Conservation (phyloP, 352 stramenopile species). For the Elongisporangium prolatum region DNA sequence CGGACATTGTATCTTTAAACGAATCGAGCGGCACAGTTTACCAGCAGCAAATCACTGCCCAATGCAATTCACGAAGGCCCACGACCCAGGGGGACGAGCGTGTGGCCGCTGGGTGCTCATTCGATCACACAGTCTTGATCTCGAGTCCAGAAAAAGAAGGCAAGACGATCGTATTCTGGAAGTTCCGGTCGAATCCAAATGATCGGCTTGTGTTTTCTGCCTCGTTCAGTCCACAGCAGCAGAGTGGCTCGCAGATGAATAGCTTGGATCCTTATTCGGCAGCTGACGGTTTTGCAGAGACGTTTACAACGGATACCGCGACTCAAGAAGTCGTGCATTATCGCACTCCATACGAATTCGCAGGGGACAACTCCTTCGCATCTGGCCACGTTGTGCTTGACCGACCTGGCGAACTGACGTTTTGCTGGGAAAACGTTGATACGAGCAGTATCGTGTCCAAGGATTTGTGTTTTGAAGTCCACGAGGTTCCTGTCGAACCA, state of each 20-base stretch:
- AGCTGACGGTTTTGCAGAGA: neutral
- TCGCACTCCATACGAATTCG: constrained; percentile 21
- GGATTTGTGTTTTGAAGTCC: constrained; percentile 26
- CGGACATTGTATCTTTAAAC: constrained; percentile 15
- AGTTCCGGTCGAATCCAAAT: constrained; percentile 27
- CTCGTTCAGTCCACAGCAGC: constrained; percentile 27
- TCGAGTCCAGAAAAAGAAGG: neutral
- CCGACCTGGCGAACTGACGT: constrained; percentile 15
- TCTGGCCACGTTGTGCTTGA: constrained; percentile 26
- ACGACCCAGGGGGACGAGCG: constrained; percentile 5
- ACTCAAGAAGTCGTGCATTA: constrained; percentile 17
- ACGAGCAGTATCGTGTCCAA: constrained; percentile 42
- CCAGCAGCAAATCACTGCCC: constrained; percentile 13
- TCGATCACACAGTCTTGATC: constrained; percentile 18
- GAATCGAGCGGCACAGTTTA: constrained; percentile 12
- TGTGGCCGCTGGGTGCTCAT: constrained; percentile 21
- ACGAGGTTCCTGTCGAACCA: constrained; percentile 11
- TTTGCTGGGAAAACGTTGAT: constrained; percentile 45
- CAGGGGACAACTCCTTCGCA: constrained; percentile 6
- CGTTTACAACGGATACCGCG: constrained; percentile 1
- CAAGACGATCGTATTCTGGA: constrained; percentile 33
- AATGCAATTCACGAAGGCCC: constrained; percentile 1
- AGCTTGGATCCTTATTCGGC: constrained; percentile 7
- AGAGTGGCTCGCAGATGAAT: constrained; percentile 6
- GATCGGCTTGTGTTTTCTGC: neutral